phyloP scores from a whole-genome alignment of 257 asterid genomes.

The Nicotiana obtusifolia region DNA sequence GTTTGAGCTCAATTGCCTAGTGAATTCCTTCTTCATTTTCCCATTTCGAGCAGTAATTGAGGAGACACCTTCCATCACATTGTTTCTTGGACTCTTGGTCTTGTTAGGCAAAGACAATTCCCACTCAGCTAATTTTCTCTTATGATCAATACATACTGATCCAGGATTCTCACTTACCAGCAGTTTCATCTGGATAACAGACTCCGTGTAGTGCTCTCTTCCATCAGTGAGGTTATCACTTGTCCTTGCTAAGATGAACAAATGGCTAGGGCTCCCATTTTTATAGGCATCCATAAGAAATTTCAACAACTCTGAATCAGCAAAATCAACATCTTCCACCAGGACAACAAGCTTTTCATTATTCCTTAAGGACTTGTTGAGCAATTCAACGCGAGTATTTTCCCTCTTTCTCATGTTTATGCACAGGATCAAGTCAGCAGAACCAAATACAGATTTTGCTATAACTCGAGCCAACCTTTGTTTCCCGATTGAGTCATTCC shows the following conservation, averaged over 20 bases:
- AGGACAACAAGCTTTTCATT: slow-evolving; percentile 43
- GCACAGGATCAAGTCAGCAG: slow-evolving; percentile 42
- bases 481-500: slow-evolving; percentile 56
- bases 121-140: slow-evolving; percentile 48
- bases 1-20: slow-evolving; percentile 28
- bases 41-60: slow-evolving; percentile 18
- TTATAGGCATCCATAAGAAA: slow-evolving; percentile 35
- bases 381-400: slow-evolving; percentile 18
- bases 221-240: slow-evolving; percentile 12
- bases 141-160: slow-evolving; percentile 24
- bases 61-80: slow-evolving; percentile 27
- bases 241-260: slow-evolving; percentile 40
- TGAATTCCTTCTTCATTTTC: slow-evolving; percentile 11
- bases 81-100: slow-evolving; percentile 31
- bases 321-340: slow-evolving; percentile 52
- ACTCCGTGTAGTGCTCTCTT: background rate
- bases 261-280: slow-evolving; percentile 20
- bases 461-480: slow-evolving; percentile 49
- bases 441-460: slow-evolving; percentile 50
- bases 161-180: slow-evolving; percentile 19
- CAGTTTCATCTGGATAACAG: slow-evolving; percentile 43
- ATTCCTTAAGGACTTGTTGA: slow-evolving; percentile 41
- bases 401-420: slow-evolving; percentile 36
- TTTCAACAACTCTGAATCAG: slow-evolving; percentile 39
- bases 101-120: slow-evolving; percentile 18